A percentile compares a stretch with the other conserved stretches of the same genome.
phyloP scores from a whole-genome alignment of 2,329 filamentous ascomycete genomes.

The Aspergillus sp. region DNA sequence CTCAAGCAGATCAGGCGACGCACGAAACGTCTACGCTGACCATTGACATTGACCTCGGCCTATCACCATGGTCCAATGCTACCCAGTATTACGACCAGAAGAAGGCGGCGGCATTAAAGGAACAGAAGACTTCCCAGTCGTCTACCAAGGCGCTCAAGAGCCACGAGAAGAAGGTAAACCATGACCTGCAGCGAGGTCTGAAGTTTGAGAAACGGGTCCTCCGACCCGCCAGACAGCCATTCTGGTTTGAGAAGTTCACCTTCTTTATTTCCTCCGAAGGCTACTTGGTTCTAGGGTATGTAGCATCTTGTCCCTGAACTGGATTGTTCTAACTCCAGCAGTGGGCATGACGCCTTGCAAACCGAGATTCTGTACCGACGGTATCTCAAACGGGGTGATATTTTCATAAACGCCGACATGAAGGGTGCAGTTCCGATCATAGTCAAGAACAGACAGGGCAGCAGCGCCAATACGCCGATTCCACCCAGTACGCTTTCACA shows the following conservation, averaged over 20 bases:
- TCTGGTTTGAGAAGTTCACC: slow-evolving; percentile 96
- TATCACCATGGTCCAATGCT: slow-evolving; percentile 83
- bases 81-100: slow-evolving; percentile 87
- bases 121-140: slow-evolving; percentile 75
- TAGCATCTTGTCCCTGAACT: slow-evolving; percentile 2
- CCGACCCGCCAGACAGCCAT: slow-evolving; percentile 68
- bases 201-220: slow-evolving; percentile 88
- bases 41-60: slow-evolving; percentile 74
- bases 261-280: slow-evolving; percentile 96
- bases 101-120: slow-evolving; percentile 72
- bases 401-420: slow-evolving; percentile 86
- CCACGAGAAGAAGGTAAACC: slow-evolving; percentile 76
- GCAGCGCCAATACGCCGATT: slow-evolving; percentile 74
- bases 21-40: slow-evolving; percentile 40
- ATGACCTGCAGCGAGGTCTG: slow-evolving; percentile 75
- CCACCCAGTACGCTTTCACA: slow-evolving; percentile 86
- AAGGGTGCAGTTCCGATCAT: slow-evolving; percentile 76
- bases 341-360: slow-evolving; percentile 76
- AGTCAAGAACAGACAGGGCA: slow-evolving; percentile 74
- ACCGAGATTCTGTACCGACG: slow-evolving; percentile 84
- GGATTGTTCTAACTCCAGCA: slow-evolving; percentile 12
- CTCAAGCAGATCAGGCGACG: slow-evolving; percentile 14
- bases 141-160: slow-evolving; percentile 77
- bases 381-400: slow-evolving; percentile 77
- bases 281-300: slow-evolving; percentile 70